Base-by-base conservation (phyloP, 331 rosid species). In the Malus hybrid region DNA sequence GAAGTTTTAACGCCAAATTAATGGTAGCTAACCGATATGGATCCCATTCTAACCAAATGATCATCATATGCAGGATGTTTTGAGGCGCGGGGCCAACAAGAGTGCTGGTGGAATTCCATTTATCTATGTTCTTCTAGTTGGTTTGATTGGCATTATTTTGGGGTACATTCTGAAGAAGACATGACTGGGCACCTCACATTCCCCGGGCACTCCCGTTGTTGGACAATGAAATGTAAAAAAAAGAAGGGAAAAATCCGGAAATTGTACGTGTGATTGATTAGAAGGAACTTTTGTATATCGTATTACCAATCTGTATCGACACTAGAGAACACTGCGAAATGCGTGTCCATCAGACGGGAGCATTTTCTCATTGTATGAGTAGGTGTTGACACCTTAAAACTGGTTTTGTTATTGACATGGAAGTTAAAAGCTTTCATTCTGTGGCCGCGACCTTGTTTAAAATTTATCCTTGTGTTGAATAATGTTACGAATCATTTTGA, bases 91-190 rank as follows among this genome's bases (percentile, higher is more conserved):
- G 34, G 74, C 63, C 22, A 74, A 61, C 82, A 72, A 72, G 81
- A 78, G 85, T 63, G 74, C 68, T 0, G 81, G 91, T 0, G 85
- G 95, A 13, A 62, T 90, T 53, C 85, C 96, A 58, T 81, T 90
- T 24, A 71, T 87, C 36, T 89, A 85, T 39, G 89, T 89, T 18
- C 34, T 86, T 68, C 36, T 93, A 32, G 81, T 93, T 72, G 96
- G 89, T 68, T 69, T 89, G 75, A 16, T 93, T 75, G 97, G 98
- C 85, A 75, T 89, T 75, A 75, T 93, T 78, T 79, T 93, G 84
- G 98, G 98, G 52, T 90, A 83, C 75, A 71, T 93, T 70, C 33
- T 93, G 87, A 93, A 86, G 92, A 87, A 78, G 87, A 84, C 95
- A 63, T 93, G 86, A 90, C 72, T 63, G 39, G 70, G 52, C 68